A percentile compares a stretch with the other conserved stretches of the same genome.
phyloP scores from a whole-genome alignment of 2,329 filamentous ascomycete genomes.

The Epichloe sibirici region DNA sequence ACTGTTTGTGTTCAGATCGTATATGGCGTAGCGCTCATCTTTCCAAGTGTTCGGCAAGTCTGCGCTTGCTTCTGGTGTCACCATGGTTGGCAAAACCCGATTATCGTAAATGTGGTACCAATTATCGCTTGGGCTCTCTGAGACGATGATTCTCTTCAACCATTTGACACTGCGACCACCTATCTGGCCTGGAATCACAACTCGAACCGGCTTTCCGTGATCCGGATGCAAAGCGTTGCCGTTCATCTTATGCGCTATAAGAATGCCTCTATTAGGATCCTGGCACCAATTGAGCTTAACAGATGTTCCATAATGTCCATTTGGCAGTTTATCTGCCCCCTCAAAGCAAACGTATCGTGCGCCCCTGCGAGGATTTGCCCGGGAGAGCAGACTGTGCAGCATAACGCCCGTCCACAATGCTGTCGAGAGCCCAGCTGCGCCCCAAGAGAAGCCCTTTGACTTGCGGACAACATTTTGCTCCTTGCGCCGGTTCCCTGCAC shows the following conservation, averaged over 20 bases:
- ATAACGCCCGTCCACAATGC: conserved; percentile 77
- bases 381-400: conserved; percentile 57
- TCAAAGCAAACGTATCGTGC: conserved; percentile 85
- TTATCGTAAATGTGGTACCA: conserved; percentile 97
- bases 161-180: conserved; percentile 89
- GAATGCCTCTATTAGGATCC: conserved; percentile 70
- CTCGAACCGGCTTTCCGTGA: conserved; percentile 73
- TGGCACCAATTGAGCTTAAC: conserved; percentile 81
- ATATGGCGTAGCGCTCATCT: conserved; percentile 86
- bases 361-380: conserved; percentile 53
- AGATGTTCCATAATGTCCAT: conserved; percentile 80
- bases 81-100: conserved; percentile 73
- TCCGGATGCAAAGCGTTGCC: conserved; percentile 69
- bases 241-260: conserved; percentile 87
- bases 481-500: conserved; percentile 82
- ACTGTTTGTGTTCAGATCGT: conserved; percentile 81
- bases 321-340: conserved; percentile 77
- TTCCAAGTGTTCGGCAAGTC: conserved; percentile 67
- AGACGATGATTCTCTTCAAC: conserved; percentile 71
- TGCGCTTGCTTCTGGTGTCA: conserved; percentile 69
- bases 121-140: conserved; percentile 69
- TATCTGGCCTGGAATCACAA: conserved; percentile 82
- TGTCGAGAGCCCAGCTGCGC: conserved; percentile 73
- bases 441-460: conserved; percentile 92
- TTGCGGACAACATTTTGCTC: conserved; percentile 88